Evolutionary conservation across 345 rosid species (phyloP).

Genomic region (Boechera divaricarpa): DNA sequence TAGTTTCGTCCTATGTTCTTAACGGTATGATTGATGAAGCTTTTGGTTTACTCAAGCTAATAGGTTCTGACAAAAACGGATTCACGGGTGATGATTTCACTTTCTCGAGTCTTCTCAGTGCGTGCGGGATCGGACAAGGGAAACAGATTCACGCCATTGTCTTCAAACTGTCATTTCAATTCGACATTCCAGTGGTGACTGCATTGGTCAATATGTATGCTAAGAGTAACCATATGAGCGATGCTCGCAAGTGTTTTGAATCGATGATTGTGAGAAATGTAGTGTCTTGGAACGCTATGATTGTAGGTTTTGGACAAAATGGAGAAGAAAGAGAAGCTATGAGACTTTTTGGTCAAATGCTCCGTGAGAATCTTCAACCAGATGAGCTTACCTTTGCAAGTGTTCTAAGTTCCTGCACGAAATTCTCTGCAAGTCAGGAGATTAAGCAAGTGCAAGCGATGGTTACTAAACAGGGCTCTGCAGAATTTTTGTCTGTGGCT

Average conservation of each 20-base stretch:
- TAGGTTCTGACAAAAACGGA: conserved; percentile 47
- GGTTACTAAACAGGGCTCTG: conserved; percentile 53
- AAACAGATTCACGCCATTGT: conserved; percentile 61
- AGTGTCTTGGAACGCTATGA: conserved; percentile 74
- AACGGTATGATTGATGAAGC: conserved; percentile 57
- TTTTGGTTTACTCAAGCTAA: conserved; percentile 50
- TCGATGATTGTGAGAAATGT: conserved; percentile 59
- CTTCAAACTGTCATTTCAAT: conserved; percentile 52
- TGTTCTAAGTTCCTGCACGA: conserved; percentile 63
- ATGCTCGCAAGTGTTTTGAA: conserved; percentile 59
- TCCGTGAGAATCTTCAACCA: conserved; percentile 49
- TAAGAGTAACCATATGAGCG: conserved; percentile 50
- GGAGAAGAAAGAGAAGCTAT: conserved; percentile 61
- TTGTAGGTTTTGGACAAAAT: conserved; percentile 62
- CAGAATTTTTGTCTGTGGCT: conserved; percentile 50
- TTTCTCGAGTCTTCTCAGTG: conserved; percentile 62
- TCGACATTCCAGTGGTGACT: conserved; percentile 63
- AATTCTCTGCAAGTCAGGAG: conserved; percentile 49
- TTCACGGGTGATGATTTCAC: conserved; percentile 59
- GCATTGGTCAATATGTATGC: conserved; percentile 66
- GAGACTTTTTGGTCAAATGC: conserved; percentile 57
- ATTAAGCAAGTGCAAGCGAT: conserved; percentile 58
- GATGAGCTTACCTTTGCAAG: conserved; percentile 70
- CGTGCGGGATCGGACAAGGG: conserved; percentile 53
- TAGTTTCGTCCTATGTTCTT: conserved; percentile 58